Percentiles rank a stretch among this genome's conserved stretches.
Conservation (phyloP, 805 yeast genomes). For the Ogataea minuta region DNA sequence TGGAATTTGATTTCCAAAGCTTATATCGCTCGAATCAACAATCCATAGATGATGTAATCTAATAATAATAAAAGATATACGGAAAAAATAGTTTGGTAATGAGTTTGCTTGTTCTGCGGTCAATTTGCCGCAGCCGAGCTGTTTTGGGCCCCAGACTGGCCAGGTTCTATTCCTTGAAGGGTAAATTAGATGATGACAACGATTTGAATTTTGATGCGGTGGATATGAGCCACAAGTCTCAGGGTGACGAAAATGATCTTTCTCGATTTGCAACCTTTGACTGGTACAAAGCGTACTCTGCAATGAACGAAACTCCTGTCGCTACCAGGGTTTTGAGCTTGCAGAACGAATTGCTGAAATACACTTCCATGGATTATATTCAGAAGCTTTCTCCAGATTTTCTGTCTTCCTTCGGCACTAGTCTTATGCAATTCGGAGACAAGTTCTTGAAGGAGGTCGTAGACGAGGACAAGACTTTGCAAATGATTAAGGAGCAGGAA, state of each 20-base stretch:
- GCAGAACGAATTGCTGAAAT: conserved; percentile 17
- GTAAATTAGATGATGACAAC: conserved; percentile 25
- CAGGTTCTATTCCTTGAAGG: conserved; percentile 10
- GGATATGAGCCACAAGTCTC: not conserved
- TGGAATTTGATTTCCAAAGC: conserved; percentile 84
- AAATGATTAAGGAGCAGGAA: conserved; percentile 14
- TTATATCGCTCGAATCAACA: conserved; percentile 65
- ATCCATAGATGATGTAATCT: conserved; percentile 11
- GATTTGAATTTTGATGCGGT: conserved; percentile 21
- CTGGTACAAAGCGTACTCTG: conserved; percentile 14
- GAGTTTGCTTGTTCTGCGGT: not conserved
- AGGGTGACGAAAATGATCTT: not conserved
- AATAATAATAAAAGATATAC: not conserved
- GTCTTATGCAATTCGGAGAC: conserved; percentile 24
- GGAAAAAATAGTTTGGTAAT: not conserved
- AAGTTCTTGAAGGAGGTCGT: conserved; percentile 16
- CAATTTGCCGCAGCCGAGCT: not conserved
- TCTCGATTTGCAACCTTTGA: conserved; percentile 5
- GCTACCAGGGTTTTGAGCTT: conserved; percentile 9
- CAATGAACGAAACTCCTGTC: not conserved
- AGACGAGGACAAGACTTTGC: conserved; percentile 16
- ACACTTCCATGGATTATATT: conserved; percentile 15
- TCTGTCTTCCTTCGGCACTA: conserved; percentile 11
- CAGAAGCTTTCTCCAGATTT: conserved; percentile 21
- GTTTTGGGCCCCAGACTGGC: not conserved